A percentile compares a stretch with the other conserved stretches of the same genome.
These are phyloP conservation scores for Colletotrichum caudatum DNA, from an alignment of 2,329 filamentous ascomycete species.

Conservation along the genomic window DNA sequence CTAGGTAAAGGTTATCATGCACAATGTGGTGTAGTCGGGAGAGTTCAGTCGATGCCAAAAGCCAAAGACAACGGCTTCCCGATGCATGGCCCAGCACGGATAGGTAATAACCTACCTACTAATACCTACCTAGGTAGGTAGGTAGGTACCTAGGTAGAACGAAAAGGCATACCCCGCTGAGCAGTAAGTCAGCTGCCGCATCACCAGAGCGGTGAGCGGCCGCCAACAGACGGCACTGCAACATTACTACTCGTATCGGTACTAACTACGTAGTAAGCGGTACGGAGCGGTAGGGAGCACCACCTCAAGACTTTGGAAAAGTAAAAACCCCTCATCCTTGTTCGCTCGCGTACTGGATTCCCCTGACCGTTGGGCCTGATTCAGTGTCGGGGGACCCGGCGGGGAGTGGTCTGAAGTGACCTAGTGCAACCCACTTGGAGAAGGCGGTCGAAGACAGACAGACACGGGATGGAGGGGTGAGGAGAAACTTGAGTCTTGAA, in stretches of 20 bases:
- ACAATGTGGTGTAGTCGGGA: slow-evolving; percentile 15
- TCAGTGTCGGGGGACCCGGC: slow-evolving; percentile 31
- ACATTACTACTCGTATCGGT: slow-evolving; percentile 11
- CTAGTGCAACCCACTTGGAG: slow-evolving; percentile 30
- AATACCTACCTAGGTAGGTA: too few relatives aligned
- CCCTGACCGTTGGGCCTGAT: slow-evolving; percentile 38
- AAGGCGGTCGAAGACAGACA: slow-evolving; percentile 31
- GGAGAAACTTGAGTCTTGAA: not conserved
- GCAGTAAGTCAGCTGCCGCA: slow-evolving; percentile 38
- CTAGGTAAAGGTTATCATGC: not conserved
- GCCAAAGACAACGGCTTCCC: slow-evolving; percentile 20
- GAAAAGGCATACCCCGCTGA: slow-evolving; percentile 11
- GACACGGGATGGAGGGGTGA: not conserved
- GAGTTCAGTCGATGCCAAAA: slow-evolving; percentile 4
- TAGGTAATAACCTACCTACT: not conserved
- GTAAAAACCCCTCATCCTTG: slow-evolving; percentile 30
- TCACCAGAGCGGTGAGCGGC: slow-evolving; percentile 36
- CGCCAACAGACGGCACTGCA: not conserved
- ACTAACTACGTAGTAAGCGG: slow-evolving; percentile 1
- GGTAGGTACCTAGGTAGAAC: not conserved
- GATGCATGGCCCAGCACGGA: slow-evolving; percentile 19
- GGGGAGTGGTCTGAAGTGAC: slow-evolving; percentile 36
- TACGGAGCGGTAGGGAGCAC: slow-evolving; percentile 10
- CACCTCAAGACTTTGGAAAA: slow-evolving; percentile 5
- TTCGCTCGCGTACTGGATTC: slow-evolving; percentile 35